Evolutionary conservation across 2,329 filamentous ascomycete genomes (phyloP).

Genomic region (Dothideomycetes sp.): DNA sequence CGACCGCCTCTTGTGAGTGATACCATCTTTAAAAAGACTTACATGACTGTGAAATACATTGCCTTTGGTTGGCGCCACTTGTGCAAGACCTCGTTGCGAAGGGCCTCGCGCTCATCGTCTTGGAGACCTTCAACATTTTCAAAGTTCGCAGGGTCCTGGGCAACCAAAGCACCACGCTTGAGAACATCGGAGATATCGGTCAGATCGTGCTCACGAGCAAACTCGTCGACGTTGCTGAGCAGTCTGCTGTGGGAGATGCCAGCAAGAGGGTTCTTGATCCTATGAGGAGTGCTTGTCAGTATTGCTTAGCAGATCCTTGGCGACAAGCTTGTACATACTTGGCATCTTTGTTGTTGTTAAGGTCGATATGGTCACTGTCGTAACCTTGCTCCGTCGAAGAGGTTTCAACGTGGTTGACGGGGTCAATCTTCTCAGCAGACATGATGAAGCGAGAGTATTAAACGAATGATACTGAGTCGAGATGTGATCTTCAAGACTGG

Average conservation of each 20-base stretch:
- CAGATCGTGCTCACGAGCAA: slow-evolving; percentile 40
- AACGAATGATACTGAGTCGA: neutral
- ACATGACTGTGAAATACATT: slow-evolving; percentile 57
- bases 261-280: slow-evolving; percentile 45
- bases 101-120: slow-evolving; percentile 48
- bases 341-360: neutral
- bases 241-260: slow-evolving; percentile 45
- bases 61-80: slow-evolving; percentile 55
- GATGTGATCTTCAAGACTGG: neutral
- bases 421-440: neutral
- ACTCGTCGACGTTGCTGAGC: slow-evolving; percentile 45
- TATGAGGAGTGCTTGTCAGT: slow-evolving; percentile 6
- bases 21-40: no score
- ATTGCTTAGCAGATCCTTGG: neutral
- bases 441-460: neutral
- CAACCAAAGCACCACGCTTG: slow-evolving; percentile 61
- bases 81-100: slow-evolving; percentile 54
- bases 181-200: slow-evolving; percentile 37
- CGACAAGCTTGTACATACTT: neutral
- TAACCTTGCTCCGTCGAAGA: neutral
- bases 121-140: slow-evolving; percentile 54
- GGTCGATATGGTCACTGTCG: neutral
- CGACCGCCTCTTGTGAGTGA: no score
- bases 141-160: slow-evolving; percentile 56
- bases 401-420: neutral